Percentiles rank a stretch among this genome's conserved stretches.
These are phyloP conservation scores for Kodamaea hsintzibuensis DNA, from an alignment of 805 yeast species.

Conservation along the genomic window DNA sequence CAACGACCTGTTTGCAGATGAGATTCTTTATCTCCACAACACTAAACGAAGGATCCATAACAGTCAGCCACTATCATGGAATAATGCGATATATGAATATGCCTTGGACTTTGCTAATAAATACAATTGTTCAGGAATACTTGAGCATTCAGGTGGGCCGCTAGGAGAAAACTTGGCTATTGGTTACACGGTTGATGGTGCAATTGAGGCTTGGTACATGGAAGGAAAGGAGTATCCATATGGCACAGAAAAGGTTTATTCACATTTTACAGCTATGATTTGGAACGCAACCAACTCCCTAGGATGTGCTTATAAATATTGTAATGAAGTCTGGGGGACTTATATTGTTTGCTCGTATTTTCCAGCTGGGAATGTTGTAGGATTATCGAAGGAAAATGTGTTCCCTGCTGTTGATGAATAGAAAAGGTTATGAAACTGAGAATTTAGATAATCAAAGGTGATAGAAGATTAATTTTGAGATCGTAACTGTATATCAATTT, in stretches of 20 bases:
- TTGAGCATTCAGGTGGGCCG: constrained; percentile 36
- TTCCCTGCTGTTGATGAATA: too few species aligned
- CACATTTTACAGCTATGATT: constrained; percentile 41
- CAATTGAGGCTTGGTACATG: constrained; percentile 42
- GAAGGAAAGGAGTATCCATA: too few species aligned
- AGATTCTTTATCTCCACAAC: constrained; percentile 31
- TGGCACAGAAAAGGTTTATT: too few species aligned
- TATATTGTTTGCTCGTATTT: constrained; percentile 41
- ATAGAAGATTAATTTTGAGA: too few species aligned
- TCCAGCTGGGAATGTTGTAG: constrained; percentile 34
- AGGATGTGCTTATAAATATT: constrained; percentile 38
- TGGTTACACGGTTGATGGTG: constrained; percentile 35
- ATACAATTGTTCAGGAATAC: constrained; percentile 36
- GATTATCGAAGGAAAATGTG: constrained; percentile 25
- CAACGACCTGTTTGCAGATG: constrained; percentile 1
- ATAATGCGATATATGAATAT: constrained; percentile 27
- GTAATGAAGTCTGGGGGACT: constrained; percentile 33
- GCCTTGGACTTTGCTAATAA: constrained; percentile 33
- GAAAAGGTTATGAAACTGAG: too few species aligned
- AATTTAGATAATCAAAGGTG: too few species aligned
- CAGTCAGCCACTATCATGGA: constrained; percentile 33
- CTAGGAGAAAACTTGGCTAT: constrained; percentile 44
- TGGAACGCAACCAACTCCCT: constrained; percentile 38
- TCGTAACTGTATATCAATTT: too few species aligned
- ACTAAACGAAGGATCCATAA: constrained; percentile 30